Base-by-base conservation (phyloP, 768 basidiomycete genomes). In the Serpula lacrymans region DNA sequence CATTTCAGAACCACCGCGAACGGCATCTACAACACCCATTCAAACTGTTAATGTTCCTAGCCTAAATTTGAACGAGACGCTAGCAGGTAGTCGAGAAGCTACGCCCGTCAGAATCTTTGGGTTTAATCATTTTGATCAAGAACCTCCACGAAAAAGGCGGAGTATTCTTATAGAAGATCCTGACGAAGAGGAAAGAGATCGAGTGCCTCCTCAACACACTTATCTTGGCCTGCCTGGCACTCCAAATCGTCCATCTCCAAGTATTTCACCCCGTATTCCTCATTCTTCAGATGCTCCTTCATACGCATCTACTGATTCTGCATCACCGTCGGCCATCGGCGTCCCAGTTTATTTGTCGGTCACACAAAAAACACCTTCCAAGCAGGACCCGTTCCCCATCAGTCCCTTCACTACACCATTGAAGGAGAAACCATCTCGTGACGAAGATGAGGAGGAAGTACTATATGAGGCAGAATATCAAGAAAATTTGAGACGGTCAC, bases 351-450 rank as follows among this genome's bases (percentile, higher is more conserved):
- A 73, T 43, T 40, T 71, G 40, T 67, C 63, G 54, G 41, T 65
- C 55, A 42, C 67, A 57, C 49, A 72, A 62, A 45, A 55, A 20
- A 65, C 71, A 5, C 70, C 75, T 12, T 77, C 78, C 20, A 69
- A 75, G 44, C 75, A 74, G 42, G 85, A 86, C 37, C 41, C 60
- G 11, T 80, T 81, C 59, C 76, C 82, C 5, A 76, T 70, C 21
- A 89, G 83, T 56, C 84, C 87, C 11, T 88, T 87, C 51, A 75
- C 74, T 9, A 80, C 79, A 3, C 88, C 85, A 0, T 55, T 84
- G 37, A 80, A 77, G 59, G 88, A 88, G 58, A 60, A 69, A 26
- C 59, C 73, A 33, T 57, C 46, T 22, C 70, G 67, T 35, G 71
- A 79, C 17, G 84, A 85, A 13, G 84, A 72, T 5, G 76, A 88